phyloP scores from a whole-genome alignment of 352 stramenopile species.

The Phytophthora constricta region DNA sequence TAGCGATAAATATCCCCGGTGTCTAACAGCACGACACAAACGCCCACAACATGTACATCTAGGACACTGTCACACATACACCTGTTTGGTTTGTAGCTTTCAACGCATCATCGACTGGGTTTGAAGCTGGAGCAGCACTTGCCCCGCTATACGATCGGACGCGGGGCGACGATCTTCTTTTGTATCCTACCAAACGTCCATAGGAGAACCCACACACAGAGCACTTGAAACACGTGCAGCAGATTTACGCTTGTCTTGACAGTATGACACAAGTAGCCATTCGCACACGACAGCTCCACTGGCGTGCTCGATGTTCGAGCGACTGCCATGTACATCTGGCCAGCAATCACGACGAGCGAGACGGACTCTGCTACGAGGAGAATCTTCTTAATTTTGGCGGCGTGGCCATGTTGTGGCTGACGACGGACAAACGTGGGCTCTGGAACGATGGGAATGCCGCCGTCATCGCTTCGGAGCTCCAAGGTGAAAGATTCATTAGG shows the following conservation, averaged over 20 bases:
- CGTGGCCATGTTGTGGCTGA: slow-evolving; percentile 36
- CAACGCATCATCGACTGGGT: no score
- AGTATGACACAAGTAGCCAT: slow-evolving; percentile 51
- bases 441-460: slow-evolving; percentile 21
- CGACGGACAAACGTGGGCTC: slow-evolving; percentile 17
- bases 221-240: slow-evolving; percentile 45
- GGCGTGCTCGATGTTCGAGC: slow-evolving; percentile 20
- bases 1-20: no score
- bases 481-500: slow-evolving; percentile 52
- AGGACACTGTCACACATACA: no score
- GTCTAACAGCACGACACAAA: no score
- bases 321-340: slow-evolving; percentile 45
- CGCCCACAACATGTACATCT: no score
- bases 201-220: slow-evolving; percentile 39
- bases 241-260: slow-evolving; percentile 40
- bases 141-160: slow-evolving; percentile 20
- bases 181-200: slow-evolving; percentile 39
- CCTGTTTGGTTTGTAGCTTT: no score
- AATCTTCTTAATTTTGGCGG: slow-evolving; percentile 55
- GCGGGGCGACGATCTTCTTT: slow-evolving; percentile 23
- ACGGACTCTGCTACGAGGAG: slow-evolving; percentile 53
- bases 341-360: slow-evolving; percentile 42
- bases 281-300: slow-evolving; percentile 59
- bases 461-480: slow-evolving; percentile 27
- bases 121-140: no score